Conservation (phyloP, 2,329 filamentous ascomycete species). For the Dactylellina leptospora region DNA sequence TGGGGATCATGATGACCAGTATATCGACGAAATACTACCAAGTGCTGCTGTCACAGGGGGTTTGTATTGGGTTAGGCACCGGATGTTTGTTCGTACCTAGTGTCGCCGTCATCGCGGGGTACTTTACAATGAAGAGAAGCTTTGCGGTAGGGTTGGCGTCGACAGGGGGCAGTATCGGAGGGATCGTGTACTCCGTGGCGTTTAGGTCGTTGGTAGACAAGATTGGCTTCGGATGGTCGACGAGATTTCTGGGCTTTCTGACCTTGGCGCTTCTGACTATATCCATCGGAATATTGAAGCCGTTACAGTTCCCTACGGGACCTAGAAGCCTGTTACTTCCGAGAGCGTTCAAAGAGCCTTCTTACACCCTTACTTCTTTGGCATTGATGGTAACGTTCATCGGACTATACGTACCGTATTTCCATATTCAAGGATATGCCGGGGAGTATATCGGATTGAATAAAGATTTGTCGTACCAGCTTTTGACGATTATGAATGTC, state of each 20-base stretch:
- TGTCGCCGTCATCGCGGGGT: slow-evolving; percentile 61
- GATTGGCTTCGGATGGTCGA: slow-evolving; percentile 61
- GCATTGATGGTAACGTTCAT: slow-evolving; percentile 60
- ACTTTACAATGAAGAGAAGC: slow-evolving; percentile 61
- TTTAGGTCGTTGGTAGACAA: slow-evolving; percentile 58
- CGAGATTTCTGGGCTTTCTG: slow-evolving; percentile 59
- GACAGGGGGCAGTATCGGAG: slow-evolving; percentile 61
- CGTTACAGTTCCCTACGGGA: slow-evolving; percentile 24
- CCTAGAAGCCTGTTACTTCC: slow-evolving; percentile 58
- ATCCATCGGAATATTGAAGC: slow-evolving; percentile 59
- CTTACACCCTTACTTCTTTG: slow-evolving; percentile 59
- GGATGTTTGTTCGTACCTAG: slow-evolving; percentile 62
- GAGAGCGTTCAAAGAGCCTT: slow-evolving; percentile 59
- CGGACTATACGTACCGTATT: slow-evolving; percentile 62
- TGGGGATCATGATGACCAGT: slow-evolving; percentile 64
- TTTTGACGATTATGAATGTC: slow-evolving; percentile 66
- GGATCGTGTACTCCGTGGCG: slow-evolving; percentile 62
- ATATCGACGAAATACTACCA: slow-evolving; percentile 65
- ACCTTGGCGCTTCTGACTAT: slow-evolving; percentile 55
- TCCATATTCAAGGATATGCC: slow-evolving; percentile 63
- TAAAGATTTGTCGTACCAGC: slow-evolving; percentile 63
- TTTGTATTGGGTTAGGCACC: slow-evolving; percentile 66
- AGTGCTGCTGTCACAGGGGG: slow-evolving; percentile 66
- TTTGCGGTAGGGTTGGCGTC: slow-evolving; percentile 63
- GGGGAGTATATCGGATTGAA: slow-evolving; percentile 60